Percentiles rank a stretch among this genome's conserved stretches.
phyloP scores from a whole-genome alignment of 495 filamentous ascomycete species.

The Cetradonia linearis region DNA sequence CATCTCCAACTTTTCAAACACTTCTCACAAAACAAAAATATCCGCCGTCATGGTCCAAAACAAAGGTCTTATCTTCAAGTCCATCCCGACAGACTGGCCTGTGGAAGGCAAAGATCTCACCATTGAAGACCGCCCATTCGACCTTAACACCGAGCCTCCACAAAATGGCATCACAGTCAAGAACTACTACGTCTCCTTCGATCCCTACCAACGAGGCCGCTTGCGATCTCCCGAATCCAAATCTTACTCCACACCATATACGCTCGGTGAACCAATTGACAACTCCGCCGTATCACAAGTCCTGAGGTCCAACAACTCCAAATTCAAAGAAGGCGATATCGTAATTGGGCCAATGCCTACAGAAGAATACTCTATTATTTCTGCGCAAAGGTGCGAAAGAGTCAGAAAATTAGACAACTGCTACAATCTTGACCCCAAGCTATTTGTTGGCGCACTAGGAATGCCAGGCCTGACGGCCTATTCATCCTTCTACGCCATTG shows the following conservation, averaged over 20 bases:
- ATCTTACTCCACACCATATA: conserved; percentile 54
- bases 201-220: conserved; percentile 79
- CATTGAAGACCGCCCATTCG: conserved; percentile 58
- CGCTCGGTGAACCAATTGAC: conserved; percentile 45
- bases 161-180: conserved; percentile 59
- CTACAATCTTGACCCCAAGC: conserved; percentile 49
- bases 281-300: conserved; percentile 52
- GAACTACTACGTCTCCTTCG: conserved; percentile 70
- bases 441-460: conserved; percentile 58
- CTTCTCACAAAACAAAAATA: background rate
- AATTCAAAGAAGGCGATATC: conserved; percentile 57
- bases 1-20: background rate
- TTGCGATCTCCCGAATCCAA: conserved; percentile 43
- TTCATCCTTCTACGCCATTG: conserved; percentile 61
- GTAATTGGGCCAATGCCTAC: conserved; percentile 49
- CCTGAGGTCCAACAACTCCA: conserved; percentile 50
- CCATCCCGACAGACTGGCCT: conserved; percentile 57
- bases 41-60: conserved; percentile 40
- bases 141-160: conserved; percentile 52
- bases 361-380: conserved; percentile 50
- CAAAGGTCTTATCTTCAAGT: conserved; percentile 73
- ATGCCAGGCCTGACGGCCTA: conserved; percentile 77
- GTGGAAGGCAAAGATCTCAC: conserved; percentile 61
- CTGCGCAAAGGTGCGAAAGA: conserved; percentile 24
- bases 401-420: conserved; percentile 47